A percentile compares a stretch with the other conserved stretches of the same genome.
Evolutionary conservation across 2,329 filamentous ascomycete species (phyloP).

Genomic region (Fulvia fulva): DNA sequence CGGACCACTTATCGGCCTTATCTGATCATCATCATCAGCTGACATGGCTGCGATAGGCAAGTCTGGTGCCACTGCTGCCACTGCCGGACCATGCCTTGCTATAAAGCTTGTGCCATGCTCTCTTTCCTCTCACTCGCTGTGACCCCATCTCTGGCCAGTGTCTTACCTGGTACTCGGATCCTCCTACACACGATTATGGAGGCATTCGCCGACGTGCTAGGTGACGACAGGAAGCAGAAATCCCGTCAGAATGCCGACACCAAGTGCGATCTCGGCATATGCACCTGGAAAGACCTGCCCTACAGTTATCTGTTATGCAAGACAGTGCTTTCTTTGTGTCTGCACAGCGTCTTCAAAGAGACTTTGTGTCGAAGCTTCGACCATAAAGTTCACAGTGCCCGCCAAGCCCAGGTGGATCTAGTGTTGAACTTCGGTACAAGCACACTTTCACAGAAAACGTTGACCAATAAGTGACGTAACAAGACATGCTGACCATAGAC

Average conservation of each 20-base stretch:
- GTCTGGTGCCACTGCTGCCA: not conserved
- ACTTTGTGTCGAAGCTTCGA: not conserved
- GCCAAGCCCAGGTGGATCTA: not conserved
- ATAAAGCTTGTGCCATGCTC: not conserved
- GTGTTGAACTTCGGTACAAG: not conserved
- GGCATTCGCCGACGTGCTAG: not conserved
- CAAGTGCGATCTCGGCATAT: not conserved
- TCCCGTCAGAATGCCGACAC: not conserved
- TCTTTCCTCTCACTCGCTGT: not conserved
- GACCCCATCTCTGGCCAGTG: not conserved
- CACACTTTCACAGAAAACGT: not conserved
- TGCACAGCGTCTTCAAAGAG: constrained; percentile 1
- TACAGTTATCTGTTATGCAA: not conserved
- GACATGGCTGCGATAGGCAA: too few relatives aligned
- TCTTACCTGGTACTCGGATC: not conserved
- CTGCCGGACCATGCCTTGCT: not conserved
- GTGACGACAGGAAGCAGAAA: not conserved
- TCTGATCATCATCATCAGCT: too few relatives aligned
- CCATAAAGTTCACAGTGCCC: not conserved
- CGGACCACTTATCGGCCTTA: too few relatives aligned
- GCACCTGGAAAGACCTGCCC: not conserved
- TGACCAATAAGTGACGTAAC: constrained; percentile 12
- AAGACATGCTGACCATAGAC: constrained; percentile 5
- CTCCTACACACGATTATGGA: not conserved
- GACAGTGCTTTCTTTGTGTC: not conserved